Evolutionary conservation across 1,284 basidiomycete species (phyloP), one percentile per base, ranked within the genome.

Genomic region (Chalciporus sp.): DNA sequence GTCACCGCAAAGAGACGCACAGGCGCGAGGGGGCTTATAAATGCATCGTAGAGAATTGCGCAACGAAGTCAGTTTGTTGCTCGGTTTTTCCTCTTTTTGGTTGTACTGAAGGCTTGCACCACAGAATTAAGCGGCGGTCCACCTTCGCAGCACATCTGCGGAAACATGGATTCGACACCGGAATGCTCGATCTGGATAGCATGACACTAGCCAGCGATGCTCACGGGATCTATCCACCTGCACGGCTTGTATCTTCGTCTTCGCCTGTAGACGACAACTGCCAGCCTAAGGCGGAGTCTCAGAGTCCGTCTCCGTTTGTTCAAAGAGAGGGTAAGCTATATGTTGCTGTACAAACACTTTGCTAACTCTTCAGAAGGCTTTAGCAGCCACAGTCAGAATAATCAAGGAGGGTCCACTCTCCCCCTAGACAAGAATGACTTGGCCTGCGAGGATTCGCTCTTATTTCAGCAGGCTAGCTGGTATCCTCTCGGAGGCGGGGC

Each of bases 61-160:
- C 60, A 35, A 79, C 81, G 42, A 75, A 68, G 85, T 84, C 62
- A 51, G 72, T 55, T 43, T n/a, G 9, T 2, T 19, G 27, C 9
- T 28, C 49, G 42, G 26, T 29, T 16, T 46, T 33, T 6, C 29
- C 3, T 6, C 39, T 40, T 11, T 56, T 49, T 33, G 31, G 12
- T 35, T 19, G 43, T 47, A 17, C 53, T 55, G 31, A 51, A 52
- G 6, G 17, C 12, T 43, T 42, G 51, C 31, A 14, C 39, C 51
- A n/a, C n/a, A 87, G 85, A 31, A 86, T 86, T 61, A 85, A 85
- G 64, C 82, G 86, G 53, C 75, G 76, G 31, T 79, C 81, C 19
- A 74, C 80, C n/a, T 87, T 85, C 59, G 67, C 69, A 16, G 61
- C 64, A 4, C 85, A 87, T 64, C 63, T 87, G 47, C 76, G 70